A percentile compares a stretch with the other conserved stretches of the same genome.
These are phyloP conservation scores for Pachysandra terminalis DNA, from an alignment of 164 flowering plant genomes.

Conservation along the genomic window DNA sequence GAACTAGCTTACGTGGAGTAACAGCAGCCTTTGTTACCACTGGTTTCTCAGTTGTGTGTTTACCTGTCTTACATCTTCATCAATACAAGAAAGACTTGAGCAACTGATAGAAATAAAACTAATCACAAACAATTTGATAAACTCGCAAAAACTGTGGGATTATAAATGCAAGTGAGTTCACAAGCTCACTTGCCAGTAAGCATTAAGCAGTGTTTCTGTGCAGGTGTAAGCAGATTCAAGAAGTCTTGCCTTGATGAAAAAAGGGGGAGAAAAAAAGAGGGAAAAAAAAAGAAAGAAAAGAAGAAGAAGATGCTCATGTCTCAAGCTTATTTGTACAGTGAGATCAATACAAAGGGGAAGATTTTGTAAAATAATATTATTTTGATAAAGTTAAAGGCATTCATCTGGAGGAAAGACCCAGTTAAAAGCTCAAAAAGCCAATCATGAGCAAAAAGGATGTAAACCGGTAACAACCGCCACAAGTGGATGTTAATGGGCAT, in stretches of 20 bases:
- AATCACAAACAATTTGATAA: neutral
- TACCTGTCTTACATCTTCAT: constrained; percentile 88
- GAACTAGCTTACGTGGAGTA: constrained; percentile 27
- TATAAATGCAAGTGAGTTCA: neutral
- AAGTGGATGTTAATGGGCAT: too few species aligned
- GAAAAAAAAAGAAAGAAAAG: too few species aligned
- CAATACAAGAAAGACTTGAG: constrained; percentile 18
- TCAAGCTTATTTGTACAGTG: neutral
- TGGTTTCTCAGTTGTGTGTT: constrained; percentile 93
- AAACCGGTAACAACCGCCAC: too few species aligned
- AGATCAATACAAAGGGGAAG: neutral
- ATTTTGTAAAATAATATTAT: too few species aligned
- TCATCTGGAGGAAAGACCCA: too few species aligned
- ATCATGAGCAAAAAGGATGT: too few species aligned
- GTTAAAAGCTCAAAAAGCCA: too few species aligned
- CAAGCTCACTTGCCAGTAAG: neutral
- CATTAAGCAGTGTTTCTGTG: neutral
- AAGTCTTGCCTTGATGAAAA: too few species aligned
- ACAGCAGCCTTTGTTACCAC: constrained; percentile 42
- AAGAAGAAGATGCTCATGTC: too few species aligned
- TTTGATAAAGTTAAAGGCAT: too few species aligned
- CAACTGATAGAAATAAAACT: constrained; percentile 5
- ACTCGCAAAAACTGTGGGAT: neutral
- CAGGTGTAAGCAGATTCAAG: neutral
- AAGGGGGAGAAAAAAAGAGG: too few species aligned